A percentile compares a stretch with the other conserved stretches of the same genome.
These are phyloP conservation scores for Coprinopsis cinerea DNA, from an alignment of 768 basidiomycete genomes.

Conservation along the genomic window DNA sequence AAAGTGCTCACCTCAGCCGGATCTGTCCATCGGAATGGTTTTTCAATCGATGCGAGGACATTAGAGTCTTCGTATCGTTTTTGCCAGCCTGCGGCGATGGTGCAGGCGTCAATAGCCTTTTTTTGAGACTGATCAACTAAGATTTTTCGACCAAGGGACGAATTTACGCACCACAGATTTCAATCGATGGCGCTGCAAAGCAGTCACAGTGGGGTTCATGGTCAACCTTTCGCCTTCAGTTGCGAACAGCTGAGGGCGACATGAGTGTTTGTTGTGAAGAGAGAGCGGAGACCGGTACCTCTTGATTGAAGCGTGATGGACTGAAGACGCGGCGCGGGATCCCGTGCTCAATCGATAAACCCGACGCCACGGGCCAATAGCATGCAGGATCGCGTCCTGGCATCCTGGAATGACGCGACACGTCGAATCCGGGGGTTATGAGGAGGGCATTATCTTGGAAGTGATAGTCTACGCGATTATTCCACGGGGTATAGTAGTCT, in stretches of 20 bases:
- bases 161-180: conserved; percentile 33
- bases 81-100: conserved; percentile 29
- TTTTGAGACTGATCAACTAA: conserved; percentile 7
- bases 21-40: conserved; percentile 43
- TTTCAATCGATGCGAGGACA: conserved; percentile 28
- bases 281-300: conserved; percentile 17
- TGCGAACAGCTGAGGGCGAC: conserved; percentile 12
- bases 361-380: conserved; percentile 10
- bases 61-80: conserved; percentile 31
- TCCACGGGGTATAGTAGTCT: conserved; percentile 27
- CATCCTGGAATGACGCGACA: background rate
- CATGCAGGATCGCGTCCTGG: conserved; percentile 2
- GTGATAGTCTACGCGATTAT: conserved; percentile 25
- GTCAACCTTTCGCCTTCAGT: conserved; percentile 23
- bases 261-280: conserved; percentile 1
- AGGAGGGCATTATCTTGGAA: background rate
- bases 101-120: conserved; percentile 38
- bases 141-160: background rate
- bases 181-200: conserved; percentile 30
- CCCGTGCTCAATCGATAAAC: conserved; percentile 6
- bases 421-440: background rate
- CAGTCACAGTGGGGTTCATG: conserved; percentile 26
- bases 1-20: conserved; percentile 36
- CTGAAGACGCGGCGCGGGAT: conserved; percentile 24
- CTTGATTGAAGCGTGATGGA: conserved; percentile 23